Evolutionary conservation across 1,139 yeast species (phyloP).

Genomic region (Suhomyces chickasaworum): DNA sequence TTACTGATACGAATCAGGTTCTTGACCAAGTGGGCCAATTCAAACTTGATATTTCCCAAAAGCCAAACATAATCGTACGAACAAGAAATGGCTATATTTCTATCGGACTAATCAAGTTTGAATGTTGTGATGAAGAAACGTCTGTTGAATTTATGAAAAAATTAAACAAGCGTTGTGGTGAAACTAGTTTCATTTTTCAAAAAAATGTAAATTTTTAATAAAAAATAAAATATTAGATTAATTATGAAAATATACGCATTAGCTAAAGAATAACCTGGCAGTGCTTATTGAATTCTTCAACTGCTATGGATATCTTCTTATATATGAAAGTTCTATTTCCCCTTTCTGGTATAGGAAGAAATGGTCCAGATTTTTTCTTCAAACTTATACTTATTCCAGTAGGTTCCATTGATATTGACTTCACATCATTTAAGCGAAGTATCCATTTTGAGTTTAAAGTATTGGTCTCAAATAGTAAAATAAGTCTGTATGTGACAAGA

Average conservation of each 20-base stretch:
- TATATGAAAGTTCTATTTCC: constrained; percentile 68
- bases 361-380: constrained; percentile 63
- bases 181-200: constrained; percentile 16
- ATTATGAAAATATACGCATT: constrained; percentile 4
- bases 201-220: constrained; percentile 12
- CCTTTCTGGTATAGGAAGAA: constrained; percentile 78
- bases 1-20: constrained; percentile 1
- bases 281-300: constrained; percentile 70
- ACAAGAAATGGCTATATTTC: constrained; percentile 47
- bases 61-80: constrained; percentile 35
- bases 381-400: constrained; percentile 76
- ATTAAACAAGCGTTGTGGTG: constrained; percentile 50
- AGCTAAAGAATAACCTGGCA: constrained; percentile 44
- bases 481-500: constrained; percentile 71
- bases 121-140: constrained; percentile 52
- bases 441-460: constrained; percentile 66
- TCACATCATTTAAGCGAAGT: constrained; percentile 60
- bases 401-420: constrained; percentile 71
- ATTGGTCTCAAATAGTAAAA: constrained; percentile 70
- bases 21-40: constrained; percentile 46
- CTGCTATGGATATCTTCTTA: constrained; percentile 77
- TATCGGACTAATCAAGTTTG: constrained; percentile 48
- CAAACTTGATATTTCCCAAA: constrained; percentile 21
- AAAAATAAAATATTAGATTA: constrained; percentile 13
- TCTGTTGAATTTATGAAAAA: constrained; percentile 43